Evolutionary conservation across 106 monocot genomes (phyloP).

Genomic region (Phalaenopsis equestris): DNA sequence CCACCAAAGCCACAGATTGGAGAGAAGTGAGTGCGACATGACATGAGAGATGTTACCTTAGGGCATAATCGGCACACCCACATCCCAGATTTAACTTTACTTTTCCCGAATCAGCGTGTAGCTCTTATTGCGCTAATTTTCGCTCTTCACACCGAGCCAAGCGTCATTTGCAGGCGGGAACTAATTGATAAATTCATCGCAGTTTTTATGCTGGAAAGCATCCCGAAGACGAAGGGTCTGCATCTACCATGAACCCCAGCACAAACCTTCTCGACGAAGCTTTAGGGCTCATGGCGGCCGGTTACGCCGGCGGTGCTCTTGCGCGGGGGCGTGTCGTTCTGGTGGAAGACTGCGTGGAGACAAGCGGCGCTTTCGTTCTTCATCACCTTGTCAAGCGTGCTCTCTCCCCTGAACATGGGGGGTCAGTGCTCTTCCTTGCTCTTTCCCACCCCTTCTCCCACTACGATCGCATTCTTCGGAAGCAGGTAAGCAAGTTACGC

Average conservation of each 20-base stretch:
- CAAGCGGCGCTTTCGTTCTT: constrained; percentile 69
- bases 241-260: neutral
- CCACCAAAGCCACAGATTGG: too few relatives aligned
- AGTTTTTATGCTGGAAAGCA: too few relatives aligned
- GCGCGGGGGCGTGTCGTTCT: constrained; percentile 35
- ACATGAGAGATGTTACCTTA: too few relatives aligned
- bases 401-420: constrained; percentile 23
- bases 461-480: constrained; percentile 77
- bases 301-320: neutral
- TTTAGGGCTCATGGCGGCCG: constrained; percentile 17
- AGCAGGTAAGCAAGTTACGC: constrained; percentile 39
- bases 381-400: constrained; percentile 59
- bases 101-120: too few relatives aligned
- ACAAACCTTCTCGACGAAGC: constrained; percentile 69
- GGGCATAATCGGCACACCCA: too few relatives aligned
- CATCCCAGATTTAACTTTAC: too few relatives aligned
- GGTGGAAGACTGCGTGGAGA: constrained; percentile 82
- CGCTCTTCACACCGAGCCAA: too few relatives aligned
- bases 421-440: constrained; percentile 45
- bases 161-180: too few relatives aligned
- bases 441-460: constrained; percentile 73
- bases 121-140: too few relatives aligned
- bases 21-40: too few relatives aligned
- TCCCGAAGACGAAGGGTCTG: neutral
- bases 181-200: too few relatives aligned